Conservation (phyloP, 768 basidiomycete species). For the Termitomyces sp. region DNA sequence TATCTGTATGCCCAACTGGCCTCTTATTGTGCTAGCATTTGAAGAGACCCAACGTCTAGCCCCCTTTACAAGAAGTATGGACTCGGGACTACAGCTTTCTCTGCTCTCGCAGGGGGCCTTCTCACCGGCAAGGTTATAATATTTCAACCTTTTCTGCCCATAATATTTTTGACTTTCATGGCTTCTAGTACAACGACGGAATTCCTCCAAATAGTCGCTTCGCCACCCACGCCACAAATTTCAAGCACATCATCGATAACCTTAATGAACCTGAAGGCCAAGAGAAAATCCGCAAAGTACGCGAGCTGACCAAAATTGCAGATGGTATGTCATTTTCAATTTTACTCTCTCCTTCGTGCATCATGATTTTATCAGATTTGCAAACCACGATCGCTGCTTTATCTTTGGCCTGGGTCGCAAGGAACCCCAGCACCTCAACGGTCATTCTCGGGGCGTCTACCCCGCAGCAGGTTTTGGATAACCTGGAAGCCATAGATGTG, state of each 20-base stretch:
- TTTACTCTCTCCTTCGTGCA: neutral
- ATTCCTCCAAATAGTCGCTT: neutral
- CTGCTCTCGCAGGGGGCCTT: neutral
- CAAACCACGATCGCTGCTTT: neutral
- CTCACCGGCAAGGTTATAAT: neutral
- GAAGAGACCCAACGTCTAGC: neutral
- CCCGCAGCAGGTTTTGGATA: neutral
- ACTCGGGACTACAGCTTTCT: neutral
- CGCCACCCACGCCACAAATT: constrained; percentile 3
- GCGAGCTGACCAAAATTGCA: neutral
- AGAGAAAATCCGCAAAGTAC: neutral
- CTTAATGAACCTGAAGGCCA: neutral
- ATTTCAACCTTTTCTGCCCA: neutral
- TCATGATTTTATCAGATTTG: neutral
- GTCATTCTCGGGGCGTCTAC: neutral
- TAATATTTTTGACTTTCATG: neutral
- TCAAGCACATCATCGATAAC: neutral
- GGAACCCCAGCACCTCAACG: neutral
- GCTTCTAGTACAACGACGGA: neutral
- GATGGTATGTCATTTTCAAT: neutral
- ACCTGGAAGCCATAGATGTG: neutral
- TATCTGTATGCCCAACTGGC: neutral
- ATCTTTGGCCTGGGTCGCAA: neutral
- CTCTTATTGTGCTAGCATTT: neutral
- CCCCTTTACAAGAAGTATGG: neutral